Evolutionary conservation across 2,329 filamentous ascomycete species (phyloP), one percentile per base, ranked within the genome.

Genomic region (Talaromyces pinophilus): DNA sequence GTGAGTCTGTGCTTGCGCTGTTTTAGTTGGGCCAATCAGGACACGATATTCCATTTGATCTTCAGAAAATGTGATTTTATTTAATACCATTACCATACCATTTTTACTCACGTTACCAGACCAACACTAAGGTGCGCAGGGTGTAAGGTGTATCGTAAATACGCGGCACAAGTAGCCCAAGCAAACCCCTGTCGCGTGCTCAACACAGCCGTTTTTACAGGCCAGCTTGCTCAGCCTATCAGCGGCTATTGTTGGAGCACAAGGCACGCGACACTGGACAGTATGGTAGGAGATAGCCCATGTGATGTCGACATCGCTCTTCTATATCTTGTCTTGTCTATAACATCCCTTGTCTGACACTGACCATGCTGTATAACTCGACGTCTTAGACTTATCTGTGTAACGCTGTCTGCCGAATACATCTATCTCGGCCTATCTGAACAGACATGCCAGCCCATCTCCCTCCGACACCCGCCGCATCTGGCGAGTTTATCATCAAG

Each of bases 401-500:
- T 44, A 10, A 25, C 25, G 25, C 25, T 25, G 25, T 25, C 25
- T 25, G 25, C 25, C 25, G 25, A 25, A 25, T 25, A 25, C 25
- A 25, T 4, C 25, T 25, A 25, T 25, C 25, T 25, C 33, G 8
- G 33, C 33, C 46, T 25, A 30, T 17, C 48, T 17, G 25, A 28
- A 17, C 5, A 30, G 25, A 33, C 28, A 67, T 67, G 65, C 61
- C 65, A 40, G 22, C 50, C 25, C 65, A 50, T n/a, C 55, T 63
- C 8, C 65, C 64, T 42, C 64, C 65, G 33, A 67, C 65, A 17
- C 77, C 77, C 48, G 71, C 76, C 63, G 78, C 79, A 74, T 79
- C 77, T 17, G 77, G 77, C 28, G 76, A 76, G 65, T 70, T 79
- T 54, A 75, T 71, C 55, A 72, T 78, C 70, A 78, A 77, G 62